Evolutionary conservation across 345 rosid genomes (phyloP).

Genomic region (Euclidium syriacum): DNA sequence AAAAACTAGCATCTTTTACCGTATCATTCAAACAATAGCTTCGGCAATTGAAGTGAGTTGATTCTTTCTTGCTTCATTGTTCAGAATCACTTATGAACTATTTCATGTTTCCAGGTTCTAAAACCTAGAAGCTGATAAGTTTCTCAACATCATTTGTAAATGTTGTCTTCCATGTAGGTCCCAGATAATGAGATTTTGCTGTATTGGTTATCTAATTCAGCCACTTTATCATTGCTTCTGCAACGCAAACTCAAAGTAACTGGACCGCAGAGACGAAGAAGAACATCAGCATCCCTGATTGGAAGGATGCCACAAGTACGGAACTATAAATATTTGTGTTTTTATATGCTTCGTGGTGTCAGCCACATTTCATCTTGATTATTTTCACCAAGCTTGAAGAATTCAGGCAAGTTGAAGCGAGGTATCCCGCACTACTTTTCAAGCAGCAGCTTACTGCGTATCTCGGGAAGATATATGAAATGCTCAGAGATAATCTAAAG

Average conservation of each 20-base stretch:
- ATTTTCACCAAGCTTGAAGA: slow-evolving; percentile 65
- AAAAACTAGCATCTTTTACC: slow-evolving; percentile 76
- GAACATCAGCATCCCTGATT: slow-evolving; percentile 67
- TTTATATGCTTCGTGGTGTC: not conserved
- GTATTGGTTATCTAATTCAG: slow-evolving; percentile 79
- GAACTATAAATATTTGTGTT: not conserved
- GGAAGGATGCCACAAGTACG: slow-evolving; percentile 85
- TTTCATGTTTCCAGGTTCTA: not conserved
- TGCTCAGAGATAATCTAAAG: slow-evolving; percentile 80
- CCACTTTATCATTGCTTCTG: slow-evolving; percentile 64
- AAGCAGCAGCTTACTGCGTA: slow-evolving; percentile 92
- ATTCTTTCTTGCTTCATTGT: not conserved
- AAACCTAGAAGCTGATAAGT: not conserved
- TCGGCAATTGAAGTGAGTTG: slow-evolving; percentile 57
- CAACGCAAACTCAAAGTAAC: slow-evolving; percentile 87
- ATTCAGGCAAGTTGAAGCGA: slow-evolving; percentile 79
- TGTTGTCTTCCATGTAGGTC: slow-evolving; percentile 39
- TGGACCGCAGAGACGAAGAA: slow-evolving; percentile 81
- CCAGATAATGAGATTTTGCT: slow-evolving; percentile 58
- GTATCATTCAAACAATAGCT: slow-evolving; percentile 75
- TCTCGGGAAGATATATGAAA: slow-evolving; percentile 88
- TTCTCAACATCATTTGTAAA: not conserved
- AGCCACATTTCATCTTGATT: not conserved
- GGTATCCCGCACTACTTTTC: slow-evolving; percentile 83
- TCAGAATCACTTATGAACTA: not conserved